Base-by-base conservation (phyloP, 805 yeast genomes). In the Spathaspora sp. region DNA sequence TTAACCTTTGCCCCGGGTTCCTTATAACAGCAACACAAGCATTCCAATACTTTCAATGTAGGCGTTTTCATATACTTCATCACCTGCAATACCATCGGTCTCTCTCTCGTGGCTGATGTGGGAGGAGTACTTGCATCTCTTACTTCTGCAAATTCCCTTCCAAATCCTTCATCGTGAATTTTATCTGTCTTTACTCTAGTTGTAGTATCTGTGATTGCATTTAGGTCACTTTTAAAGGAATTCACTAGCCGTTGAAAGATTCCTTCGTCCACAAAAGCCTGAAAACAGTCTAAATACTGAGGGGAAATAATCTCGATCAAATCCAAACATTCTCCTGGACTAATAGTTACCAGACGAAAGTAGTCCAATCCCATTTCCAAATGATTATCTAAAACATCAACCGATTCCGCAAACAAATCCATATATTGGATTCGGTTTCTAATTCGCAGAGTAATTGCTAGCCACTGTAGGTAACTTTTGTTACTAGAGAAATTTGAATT, bases 371-470 rank as follows among this genome's bases (percentile, higher is more conserved):
- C 52, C 29, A 19, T 35, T 16, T 39, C n/a, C 23, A 49, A 39
- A 40, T 61, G 64, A 47, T 52, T 55, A 5, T 62, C 57, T 35
- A 61, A 51, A 2, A 61, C 52, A n/a, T 45, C 46, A 10, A 52
- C 28, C 5, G 57, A 40, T 23, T 54, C 53, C 19, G 35, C 39
- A 11, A 53, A 50, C n/a, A 6, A 10, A 1, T n/a, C 16, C 18
- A 31, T 14, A 12, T 39, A 10, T 16, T n/a, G 18, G 5, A 49
- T 17, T 42, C 29, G 32, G 8, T 10, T 20, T 5, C 20, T 16
- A 14, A 52, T 38, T 43, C 42, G 39, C 35, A 20, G 23, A 26
- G 39, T 7, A 17, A 44, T n/a, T 43, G 50, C 32, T 2, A 49
- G 5, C 55, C 55, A 52, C 17, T 43, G 38, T 23, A 52, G 45